Percentiles rank a stretch among this genome's conserved stretches.
These are phyloP conservation scores for Opeltia flavorubescens DNA, from an alignment of 495 filamentous ascomycete species.

Conservation along the genomic window DNA sequence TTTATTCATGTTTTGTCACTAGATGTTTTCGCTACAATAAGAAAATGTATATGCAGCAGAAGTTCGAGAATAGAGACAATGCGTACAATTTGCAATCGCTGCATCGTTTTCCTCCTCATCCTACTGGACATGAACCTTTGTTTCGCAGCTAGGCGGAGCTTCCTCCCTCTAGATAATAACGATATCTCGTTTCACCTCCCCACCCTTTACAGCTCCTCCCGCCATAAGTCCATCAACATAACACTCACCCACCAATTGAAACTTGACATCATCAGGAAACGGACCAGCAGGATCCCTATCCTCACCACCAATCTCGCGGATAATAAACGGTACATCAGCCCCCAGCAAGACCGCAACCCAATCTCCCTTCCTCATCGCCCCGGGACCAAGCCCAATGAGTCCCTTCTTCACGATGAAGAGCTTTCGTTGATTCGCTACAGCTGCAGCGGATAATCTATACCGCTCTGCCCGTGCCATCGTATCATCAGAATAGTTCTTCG, in stretches of 20 bases:
- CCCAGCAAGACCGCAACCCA: neutral
- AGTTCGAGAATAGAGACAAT: no score
- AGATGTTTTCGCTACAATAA: no score
- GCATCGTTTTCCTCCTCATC: neutral
- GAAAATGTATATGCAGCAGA: no score
- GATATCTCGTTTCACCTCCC: neutral
- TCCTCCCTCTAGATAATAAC: neutral
- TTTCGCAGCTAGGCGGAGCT: neutral
- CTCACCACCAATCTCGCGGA: neutral
- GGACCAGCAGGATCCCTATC: neutral
- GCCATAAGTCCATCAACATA: conserved; percentile 3
- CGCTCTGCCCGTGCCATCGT: neutral
- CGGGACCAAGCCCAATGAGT: neutral
- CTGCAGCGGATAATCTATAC: neutral
- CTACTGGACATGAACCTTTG: neutral
- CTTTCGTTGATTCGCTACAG: neutral
- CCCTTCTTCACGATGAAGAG: neutral
- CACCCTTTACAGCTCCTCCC: neutral
- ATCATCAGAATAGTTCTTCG: neutral
- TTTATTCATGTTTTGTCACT: no score
- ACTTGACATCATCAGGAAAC: neutral
- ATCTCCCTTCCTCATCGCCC: neutral
- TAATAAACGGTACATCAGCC: neutral
- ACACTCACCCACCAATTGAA: conserved; percentile 2
- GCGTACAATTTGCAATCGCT: no score